Conservation (phyloP, 495 filamentous ascomycete species). For the Trichoderma orchidacearum region DNA sequence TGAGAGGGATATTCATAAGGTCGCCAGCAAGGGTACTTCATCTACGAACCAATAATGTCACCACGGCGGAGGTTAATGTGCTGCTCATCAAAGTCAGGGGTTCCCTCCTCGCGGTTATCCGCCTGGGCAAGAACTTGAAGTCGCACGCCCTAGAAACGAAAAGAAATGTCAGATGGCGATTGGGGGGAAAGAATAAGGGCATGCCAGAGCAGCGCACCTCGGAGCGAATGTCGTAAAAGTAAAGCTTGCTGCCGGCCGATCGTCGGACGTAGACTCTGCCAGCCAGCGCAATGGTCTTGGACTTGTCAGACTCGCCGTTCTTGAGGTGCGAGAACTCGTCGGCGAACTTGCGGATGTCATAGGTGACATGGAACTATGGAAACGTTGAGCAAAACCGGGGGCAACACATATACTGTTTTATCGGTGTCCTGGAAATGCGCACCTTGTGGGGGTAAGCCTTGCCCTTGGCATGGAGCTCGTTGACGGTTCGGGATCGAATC, state of each 20-base stretch:
- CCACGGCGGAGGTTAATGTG: constrained; percentile 83
- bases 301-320: constrained; percentile 70
- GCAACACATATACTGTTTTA: not conserved
- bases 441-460: constrained; percentile 90
- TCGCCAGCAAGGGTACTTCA: constrained; percentile 8
- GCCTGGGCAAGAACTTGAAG: constrained; percentile 87
- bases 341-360: constrained; percentile 63
- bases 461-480: constrained; percentile 69
- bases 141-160: constrained; percentile 51
- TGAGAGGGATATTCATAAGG: not conserved
- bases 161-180: constrained; percentile 18
- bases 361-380: constrained; percentile 60
- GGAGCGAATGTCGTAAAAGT: constrained; percentile 85
- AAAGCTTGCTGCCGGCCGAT: constrained; percentile 65
- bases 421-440: not conserved
- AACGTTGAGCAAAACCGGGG: not conserved
- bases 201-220: constrained; percentile 17
- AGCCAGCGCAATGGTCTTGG: constrained; percentile 58
- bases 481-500: constrained; percentile 74
- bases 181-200: constrained; percentile 17
- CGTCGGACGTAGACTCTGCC: constrained; percentile 86
- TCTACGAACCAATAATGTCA: constrained; percentile 54
- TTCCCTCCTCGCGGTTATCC: constrained; percentile 46
- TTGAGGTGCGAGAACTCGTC: constrained; percentile 60
- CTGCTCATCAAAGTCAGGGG: constrained; percentile 63